These are phyloP conservation scores for Diplodia scrobiculata DNA, from an alignment of 2,329 filamentous ascomycete species.

Conservation along the genomic window DNA sequence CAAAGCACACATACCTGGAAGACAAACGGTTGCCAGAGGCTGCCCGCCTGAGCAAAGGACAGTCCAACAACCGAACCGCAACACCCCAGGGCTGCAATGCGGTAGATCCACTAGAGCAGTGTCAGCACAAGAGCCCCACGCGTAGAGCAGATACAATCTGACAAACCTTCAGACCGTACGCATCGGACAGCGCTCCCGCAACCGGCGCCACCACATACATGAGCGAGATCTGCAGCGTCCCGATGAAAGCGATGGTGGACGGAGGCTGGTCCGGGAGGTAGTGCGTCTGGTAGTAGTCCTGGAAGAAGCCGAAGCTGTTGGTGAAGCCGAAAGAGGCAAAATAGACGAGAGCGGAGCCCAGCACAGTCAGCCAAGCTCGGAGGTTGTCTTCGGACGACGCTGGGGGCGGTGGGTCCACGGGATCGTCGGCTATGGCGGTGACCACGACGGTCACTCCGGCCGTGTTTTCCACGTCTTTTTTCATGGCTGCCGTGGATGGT, in stretches of 20 bases:
- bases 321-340: conserved; percentile 20
- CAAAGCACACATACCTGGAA: conserved; percentile 3
- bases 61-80: conserved; percentile 15
- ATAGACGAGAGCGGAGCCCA: conserved; percentile 12
- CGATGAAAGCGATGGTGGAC: conserved; percentile 18
- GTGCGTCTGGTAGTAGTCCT: conserved; percentile 41
- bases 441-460: not conserved
- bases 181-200: conserved; percentile 6
- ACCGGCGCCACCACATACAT: conserved; percentile 18
- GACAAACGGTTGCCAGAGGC: conserved; percentile 18
- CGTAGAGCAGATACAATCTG: not conserved
- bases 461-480: conserved; percentile 15
- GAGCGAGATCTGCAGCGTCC: conserved; percentile 9
- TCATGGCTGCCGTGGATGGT: not conserved
- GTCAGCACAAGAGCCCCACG: no score
- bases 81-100: conserved; percentile 2
- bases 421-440: not conserved
- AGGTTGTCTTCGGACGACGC: conserved; percentile 5
- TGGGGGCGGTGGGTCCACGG: not conserved
- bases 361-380: conserved; percentile 19
- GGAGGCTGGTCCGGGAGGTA: conserved; percentile 27
- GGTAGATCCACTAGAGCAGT: conserved; percentile 11
- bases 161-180: conserved; percentile 14
- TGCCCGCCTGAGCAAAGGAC: conserved; percentile 9
- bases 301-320: conserved; percentile 40